Base-by-base conservation (phyloP, 345 rosid genomes). In the Jatropha curcas region DNA sequence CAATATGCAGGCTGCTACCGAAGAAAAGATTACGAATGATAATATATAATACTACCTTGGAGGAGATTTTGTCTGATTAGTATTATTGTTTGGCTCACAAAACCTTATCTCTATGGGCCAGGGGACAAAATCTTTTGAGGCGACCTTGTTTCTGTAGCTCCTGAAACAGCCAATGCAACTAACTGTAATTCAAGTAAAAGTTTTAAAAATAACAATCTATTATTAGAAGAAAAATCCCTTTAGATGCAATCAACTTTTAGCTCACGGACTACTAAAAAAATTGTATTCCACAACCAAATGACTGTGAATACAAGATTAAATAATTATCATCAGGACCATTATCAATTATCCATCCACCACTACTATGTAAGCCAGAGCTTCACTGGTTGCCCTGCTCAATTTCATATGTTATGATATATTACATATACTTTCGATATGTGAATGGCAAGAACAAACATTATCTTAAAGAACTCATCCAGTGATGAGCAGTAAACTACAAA, bases 101-200 rank as follows among this genome's bases (percentile, higher is more conserved):
- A 95, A 91, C 75, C 94, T 84, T 80, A 95, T 84, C 79, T 95
- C 99, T 84, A 95, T 88, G 30, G 99, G 99, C 98, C 97, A 95
- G 39, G 98, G 98, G 52, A 86, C 78, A 81, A 85, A 88, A 41
- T 84, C 71, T 72, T 68, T 61, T 31, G 91, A 71, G 34, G 96
- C 97, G 68, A 88, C 92, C 83, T 86, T 95, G 87, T 86, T 92
- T 22, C 99, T 84, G 39, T 92, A 95, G 79, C 87, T 83, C 98
- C 99, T 95, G 91, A 71, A 83, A 83, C 65, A 74, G 74, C 39
- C 70, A 71, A 39, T 68, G 65, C 46, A 77, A 60, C 46, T 4
- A 65, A 58, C 61, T 66, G 7, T 56, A 51, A 52, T 52, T 62
- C 27, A 34, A 5, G 34, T 14, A 43, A 16, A 65, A 45, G 46